These are phyloP conservation scores for Colletotrichum tropicicola DNA, from an alignment of 2,329 filamentous ascomycete species.

Conservation along the genomic window DNA sequence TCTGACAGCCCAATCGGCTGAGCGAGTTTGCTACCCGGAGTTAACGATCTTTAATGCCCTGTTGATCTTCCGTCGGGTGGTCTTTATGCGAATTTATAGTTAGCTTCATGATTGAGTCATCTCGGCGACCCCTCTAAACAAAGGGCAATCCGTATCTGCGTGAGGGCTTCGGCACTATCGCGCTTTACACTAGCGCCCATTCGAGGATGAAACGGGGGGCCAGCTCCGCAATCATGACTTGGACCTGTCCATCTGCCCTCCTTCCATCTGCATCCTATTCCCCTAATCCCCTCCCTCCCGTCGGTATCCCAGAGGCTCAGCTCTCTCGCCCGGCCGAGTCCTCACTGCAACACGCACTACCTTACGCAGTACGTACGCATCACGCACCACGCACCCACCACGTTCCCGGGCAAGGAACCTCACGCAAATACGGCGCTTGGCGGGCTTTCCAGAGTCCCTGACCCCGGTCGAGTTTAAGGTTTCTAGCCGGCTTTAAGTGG, in stretches of 20 bases:
- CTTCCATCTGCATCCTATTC: no score
- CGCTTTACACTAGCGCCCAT: background rate
- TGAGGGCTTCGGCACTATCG: constrained; percentile 7
- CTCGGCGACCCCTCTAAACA: background rate
- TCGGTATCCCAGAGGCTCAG: no score
- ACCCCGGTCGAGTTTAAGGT: background rate
- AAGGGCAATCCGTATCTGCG: background rate
- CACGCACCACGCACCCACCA: background rate
- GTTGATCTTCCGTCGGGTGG: background rate
- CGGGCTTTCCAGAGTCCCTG: background rate
- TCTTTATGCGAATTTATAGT: background rate
- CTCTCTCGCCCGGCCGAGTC: background rate
- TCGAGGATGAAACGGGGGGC: background rate
- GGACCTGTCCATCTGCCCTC: no score
- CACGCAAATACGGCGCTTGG: constrained; percentile 3
- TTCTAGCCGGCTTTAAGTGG: background rate
- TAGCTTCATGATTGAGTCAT: background rate
- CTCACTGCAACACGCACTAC: background rate
- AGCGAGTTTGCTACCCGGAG: background rate
- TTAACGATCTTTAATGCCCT: background rate
- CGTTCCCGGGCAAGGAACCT: background rate
- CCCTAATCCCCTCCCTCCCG: no score
- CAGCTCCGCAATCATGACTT: constrained; percentile 7
- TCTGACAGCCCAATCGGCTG: background rate
- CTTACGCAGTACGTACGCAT: background rate